Conservation (phyloP, 306 rosid species). For the Pyrus betulifolia region DNA sequence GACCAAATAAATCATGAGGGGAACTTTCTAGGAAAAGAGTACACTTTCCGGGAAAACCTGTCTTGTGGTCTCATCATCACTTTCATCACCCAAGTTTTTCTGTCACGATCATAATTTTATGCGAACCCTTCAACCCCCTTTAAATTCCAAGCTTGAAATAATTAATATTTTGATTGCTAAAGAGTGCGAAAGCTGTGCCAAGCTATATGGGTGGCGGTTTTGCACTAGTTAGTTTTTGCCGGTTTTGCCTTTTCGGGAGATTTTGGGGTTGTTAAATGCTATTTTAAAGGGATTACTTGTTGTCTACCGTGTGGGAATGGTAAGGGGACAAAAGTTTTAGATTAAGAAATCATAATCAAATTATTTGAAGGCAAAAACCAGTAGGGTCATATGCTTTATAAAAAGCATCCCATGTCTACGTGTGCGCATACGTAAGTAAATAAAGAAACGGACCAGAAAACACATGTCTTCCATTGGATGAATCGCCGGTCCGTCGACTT, state of each 20-base stretch:
- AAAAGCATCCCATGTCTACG: conserved; percentile 21
- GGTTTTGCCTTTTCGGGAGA: background rate
- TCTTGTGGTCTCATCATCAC: conserved; percentile 43
- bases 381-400: background rate
- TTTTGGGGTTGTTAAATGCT: background rate
- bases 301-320: background rate
- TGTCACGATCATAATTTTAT: conserved; percentile 32
- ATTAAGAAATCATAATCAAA: background rate
- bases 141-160: conserved; percentile 18
- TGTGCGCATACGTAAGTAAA: conserved; percentile 32
- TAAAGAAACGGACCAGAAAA: conserved; percentile 15
- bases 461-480: conserved; percentile 42
- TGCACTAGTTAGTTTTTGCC: background rate
- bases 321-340: background rate
- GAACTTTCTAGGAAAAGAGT: conserved; percentile 52
- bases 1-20: conserved; percentile 49
- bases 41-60: conserved; percentile 63
- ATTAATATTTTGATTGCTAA: background rate
- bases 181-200: background rate
- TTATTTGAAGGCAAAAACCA: background rate
- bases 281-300: background rate
- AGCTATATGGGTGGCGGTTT: background rate
- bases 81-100: conserved; percentile 28
- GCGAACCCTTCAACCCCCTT: conserved; percentile 23
- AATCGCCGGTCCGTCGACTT: conserved; percentile 38